phyloP scores from a whole-genome alignment of 2,329 filamentous ascomycete genomes.

The Botrytis fragariae region DNA sequence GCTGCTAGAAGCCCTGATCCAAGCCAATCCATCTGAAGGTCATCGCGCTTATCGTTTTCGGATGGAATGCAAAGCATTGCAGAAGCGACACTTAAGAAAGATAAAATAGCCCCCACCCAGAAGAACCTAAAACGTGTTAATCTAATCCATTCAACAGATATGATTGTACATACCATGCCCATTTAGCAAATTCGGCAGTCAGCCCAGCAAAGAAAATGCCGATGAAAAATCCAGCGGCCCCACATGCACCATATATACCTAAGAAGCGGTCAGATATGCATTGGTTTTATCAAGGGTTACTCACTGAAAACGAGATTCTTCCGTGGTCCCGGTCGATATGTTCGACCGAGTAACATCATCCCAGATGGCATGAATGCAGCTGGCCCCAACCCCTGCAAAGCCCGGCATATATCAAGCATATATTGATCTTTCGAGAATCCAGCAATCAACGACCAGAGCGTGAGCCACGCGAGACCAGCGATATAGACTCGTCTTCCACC shows the following conservation, averaged over 20 bases:
- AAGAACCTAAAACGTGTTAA: conserved; percentile 42
- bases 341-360: conserved; percentile 60
- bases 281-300: neutral
- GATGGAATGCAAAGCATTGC: conserved; percentile 51
- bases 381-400: conserved; percentile 67
- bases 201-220: conserved; percentile 66
- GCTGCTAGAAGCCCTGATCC: conserved; percentile 59
- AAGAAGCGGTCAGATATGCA: conserved; percentile 6
- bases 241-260: conserved; percentile 20
- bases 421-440: conserved; percentile 65
- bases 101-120: conserved; percentile 59
- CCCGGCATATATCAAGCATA: conserved; percentile 69
- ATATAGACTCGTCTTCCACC: conserved; percentile 58
- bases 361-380: conserved; percentile 67
- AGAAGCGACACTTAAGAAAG: conserved; percentile 46
- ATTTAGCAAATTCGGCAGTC: conserved; percentile 55
- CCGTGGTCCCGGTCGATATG: conserved; percentile 61
- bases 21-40: conserved; percentile 65
- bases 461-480: conserved; percentile 58
- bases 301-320: conserved; percentile 58
- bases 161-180: conserved; percentile 55
- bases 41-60: conserved; percentile 39
- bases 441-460: conserved; percentile 62
- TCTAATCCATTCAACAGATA: neutral
- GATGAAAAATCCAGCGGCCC: conserved; percentile 41